Conservation (phyloP, 1,284 basidiomycete species). For the Tylopilus orsonianus region DNA sequence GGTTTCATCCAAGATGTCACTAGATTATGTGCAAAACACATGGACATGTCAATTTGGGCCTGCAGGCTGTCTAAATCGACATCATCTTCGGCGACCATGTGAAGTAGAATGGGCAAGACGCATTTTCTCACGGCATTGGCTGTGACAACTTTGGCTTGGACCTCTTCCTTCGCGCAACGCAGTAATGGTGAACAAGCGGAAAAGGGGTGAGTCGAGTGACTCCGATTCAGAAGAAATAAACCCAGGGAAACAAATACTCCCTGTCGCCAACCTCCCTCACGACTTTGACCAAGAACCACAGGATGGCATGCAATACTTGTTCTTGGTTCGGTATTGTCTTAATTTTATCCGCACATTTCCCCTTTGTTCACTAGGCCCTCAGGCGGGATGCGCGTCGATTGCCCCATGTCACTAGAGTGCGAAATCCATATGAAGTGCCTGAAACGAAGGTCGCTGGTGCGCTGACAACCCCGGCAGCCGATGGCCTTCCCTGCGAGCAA, state of each 20-base stretch:
- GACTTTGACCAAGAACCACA: conserved; percentile 63
- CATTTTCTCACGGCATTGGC: conserved; percentile 23
- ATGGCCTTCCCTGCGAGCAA: conserved; percentile 54
- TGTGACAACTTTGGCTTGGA: too few species aligned
- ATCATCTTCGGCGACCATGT: conserved; percentile 41
- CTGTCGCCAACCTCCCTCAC: conserved; percentile 69
- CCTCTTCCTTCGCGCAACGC: background rate
- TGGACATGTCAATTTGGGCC: conserved; percentile 74
- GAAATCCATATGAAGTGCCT: conserved; percentile 61
- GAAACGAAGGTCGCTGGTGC: conserved; percentile 25
- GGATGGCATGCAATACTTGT: conserved; percentile 79
- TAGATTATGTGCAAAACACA: conserved; percentile 69
- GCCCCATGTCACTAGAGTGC: conserved; percentile 59
- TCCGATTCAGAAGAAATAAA: conserved; percentile 54
- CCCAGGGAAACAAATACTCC: conserved; percentile 65
- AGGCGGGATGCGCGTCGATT: conserved; percentile 68
- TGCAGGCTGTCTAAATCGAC: conserved; percentile 66
- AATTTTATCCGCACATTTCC: conserved; percentile 15
- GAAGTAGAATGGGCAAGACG: background rate
- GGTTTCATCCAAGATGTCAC: conserved; percentile 73
- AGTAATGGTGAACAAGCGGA: conserved; percentile 47
- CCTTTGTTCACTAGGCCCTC: conserved; percentile 8
- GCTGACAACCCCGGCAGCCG: conserved; percentile 15
- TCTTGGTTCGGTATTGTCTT: conserved; percentile 64
- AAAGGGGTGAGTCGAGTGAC: conserved; percentile 43